phyloP scores from a whole-genome alignment of 805 yeast species.

The Candida pseudoglaebosa region DNA sequence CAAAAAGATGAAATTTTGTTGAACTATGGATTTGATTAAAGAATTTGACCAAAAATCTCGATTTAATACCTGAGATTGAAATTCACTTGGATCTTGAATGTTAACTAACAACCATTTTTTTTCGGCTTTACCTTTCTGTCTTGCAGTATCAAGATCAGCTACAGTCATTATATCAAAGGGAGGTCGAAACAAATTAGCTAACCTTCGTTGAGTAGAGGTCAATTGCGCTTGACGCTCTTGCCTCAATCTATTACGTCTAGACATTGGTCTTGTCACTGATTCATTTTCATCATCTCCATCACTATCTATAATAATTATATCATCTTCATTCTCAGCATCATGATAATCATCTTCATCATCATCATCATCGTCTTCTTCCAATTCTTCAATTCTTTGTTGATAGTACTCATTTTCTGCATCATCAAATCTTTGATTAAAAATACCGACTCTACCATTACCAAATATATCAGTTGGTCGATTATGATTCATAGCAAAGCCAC shows the following conservation, averaged over 20 bases:
- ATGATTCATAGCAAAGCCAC: slow-evolving; percentile 1
- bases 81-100: slow-evolving; percentile 81
- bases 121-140: slow-evolving; percentile 54
- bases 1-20: slow-evolving; percentile 70
- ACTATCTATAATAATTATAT: slow-evolving; percentile 25
- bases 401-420: slow-evolving; percentile 33
- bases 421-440: slow-evolving; percentile 57
- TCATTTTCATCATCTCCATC: slow-evolving; percentile 24
- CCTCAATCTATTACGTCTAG: slow-evolving; percentile 25
- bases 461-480: slow-evolving; percentile 40
- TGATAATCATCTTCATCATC: slow-evolving; percentile 31
- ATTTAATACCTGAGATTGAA: slow-evolving; percentile 84
- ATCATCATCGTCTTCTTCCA: slow-evolving; percentile 21
- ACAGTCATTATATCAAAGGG: slow-evolving; percentile 86
- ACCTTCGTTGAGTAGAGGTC: slow-evolving; percentile 54
- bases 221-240: slow-evolving; percentile 29
- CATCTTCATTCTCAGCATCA: slow-evolving; percentile 33
- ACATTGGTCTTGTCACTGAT: slow-evolving; percentile 15
- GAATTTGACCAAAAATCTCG: slow-evolving; percentile 87
- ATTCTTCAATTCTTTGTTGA: slow-evolving; percentile 14
- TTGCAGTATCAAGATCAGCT: slow-evolving; percentile 70
- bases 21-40: slow-evolving; percentile 59
- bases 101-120: slow-evolving; percentile 84
- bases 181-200: slow-evolving; percentile 84
- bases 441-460: slow-evolving; percentile 46